Percentiles rank a stretch among this genome's conserved stretches.
phyloP scores from a whole-genome alignment of 2,329 filamentous ascomycete genomes.

The Colletotrichum eleusines region DNA sequence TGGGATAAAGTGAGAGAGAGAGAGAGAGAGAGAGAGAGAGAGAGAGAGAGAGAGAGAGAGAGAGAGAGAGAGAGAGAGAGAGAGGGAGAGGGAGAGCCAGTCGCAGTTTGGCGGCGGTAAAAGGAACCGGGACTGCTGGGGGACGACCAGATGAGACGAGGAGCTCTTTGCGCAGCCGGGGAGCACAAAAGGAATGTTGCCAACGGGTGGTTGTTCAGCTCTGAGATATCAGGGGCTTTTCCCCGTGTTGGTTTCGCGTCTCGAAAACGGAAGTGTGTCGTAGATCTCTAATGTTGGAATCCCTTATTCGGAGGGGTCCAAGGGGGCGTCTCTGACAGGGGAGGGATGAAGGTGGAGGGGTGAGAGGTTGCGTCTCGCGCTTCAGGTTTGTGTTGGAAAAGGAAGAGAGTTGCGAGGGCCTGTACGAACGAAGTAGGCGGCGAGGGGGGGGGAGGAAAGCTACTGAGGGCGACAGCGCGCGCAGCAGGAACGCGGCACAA shows the following conservation, averaged over 20 bases:
- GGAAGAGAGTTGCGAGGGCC: slow-evolving; percentile 1
- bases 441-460: background rate
- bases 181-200: background rate
- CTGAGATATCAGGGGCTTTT: slow-evolving; percentile 38
- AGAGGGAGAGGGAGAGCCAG: background rate
- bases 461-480: slow-evolving; percentile 19
- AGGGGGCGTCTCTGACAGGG: slow-evolving; percentile 34
- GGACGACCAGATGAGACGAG: slow-evolving; percentile 25
- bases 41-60: too few relatives aligned
- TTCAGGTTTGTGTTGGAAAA: slow-evolving; percentile 40
- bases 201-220: slow-evolving; percentile 29
- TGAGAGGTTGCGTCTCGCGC: slow-evolving; percentile 39
- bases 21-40: too few relatives aligned
- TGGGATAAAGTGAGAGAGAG: slow-evolving; percentile 7
- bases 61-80: too few relatives aligned
- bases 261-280: slow-evolving; percentile 35
- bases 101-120: slow-evolving; percentile 13
- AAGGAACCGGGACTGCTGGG: background rate
- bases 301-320: slow-evolving; percentile 41
- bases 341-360: slow-evolving; percentile 38
- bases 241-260: slow-evolving; percentile 41
- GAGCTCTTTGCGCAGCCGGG: background rate
- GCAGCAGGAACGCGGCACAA: slow-evolving; percentile 37
- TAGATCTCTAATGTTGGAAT: slow-evolving; percentile 40
- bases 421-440: background rate